phyloP scores from a whole-genome alignment of 805 yeast species.

The Pichia californica region DNA sequence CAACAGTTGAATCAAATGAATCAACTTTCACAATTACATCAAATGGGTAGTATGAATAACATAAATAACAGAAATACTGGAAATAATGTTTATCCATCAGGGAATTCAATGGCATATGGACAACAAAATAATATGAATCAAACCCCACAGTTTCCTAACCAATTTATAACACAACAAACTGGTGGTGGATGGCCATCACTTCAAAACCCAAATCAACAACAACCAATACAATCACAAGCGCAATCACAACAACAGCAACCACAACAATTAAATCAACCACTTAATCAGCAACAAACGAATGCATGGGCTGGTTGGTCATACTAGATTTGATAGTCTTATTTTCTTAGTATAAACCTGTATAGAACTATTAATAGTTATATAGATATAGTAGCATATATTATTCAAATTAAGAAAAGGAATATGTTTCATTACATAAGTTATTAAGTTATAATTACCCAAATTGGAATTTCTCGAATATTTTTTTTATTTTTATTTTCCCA shows the following conservation, averaged over 20 bases:
- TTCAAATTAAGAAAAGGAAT: too few relatives aligned
- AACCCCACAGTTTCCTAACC: constrained; percentile 1
- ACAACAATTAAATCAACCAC: constrained; percentile 8
- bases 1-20: constrained; percentile 3
- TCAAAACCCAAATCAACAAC: constrained; percentile 15
- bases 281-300: constrained; percentile 1
- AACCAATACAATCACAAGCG: constrained; percentile 13
- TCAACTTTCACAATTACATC: not conserved
- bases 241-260: constrained; percentile 14
- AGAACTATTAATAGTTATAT: too few relatives aligned
- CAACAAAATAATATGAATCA: constrained; percentile 11
- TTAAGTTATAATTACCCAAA: too few relatives aligned
- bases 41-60: not conserved
- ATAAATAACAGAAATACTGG: not conserved
- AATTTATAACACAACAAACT: constrained; percentile 4
- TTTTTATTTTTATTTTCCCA: not conserved
- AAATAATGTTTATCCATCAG: too few relatives aligned
- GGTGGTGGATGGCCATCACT: constrained; percentile 8
- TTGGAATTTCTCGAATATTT: not conserved
- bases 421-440: too few relatives aligned
- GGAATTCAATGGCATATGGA: constrained; percentile 1
- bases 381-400: too few relatives aligned
- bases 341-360: too few relatives aligned
- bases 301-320: constrained; percentile 10
- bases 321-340: not conserved